Evolutionary conservation across 805 yeast species (phyloP), one percentile per base, ranked within the genome.

Genomic region (Ascoidea rubescens): DNA sequence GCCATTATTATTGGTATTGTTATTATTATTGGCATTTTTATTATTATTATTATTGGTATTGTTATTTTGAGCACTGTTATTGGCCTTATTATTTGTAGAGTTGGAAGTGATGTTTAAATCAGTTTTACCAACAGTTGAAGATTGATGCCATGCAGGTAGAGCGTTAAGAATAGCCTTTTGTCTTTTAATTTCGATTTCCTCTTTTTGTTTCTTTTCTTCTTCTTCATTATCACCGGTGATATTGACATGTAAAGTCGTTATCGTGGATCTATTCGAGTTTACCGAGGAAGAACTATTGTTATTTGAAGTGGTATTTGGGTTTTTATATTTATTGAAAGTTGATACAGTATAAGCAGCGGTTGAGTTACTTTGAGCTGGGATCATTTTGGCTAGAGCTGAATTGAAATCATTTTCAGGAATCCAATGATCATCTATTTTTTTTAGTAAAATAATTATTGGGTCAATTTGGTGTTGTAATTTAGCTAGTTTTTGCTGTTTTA

Each of bases 81-180:
- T 55, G 10, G 60, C 64, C 5, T 55, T 57, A 5, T 55, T 55
- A 16, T 55, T 58, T 7, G 53, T 55, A 31, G 32, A 44, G 50
- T 50, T 47, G 31, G 51, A 53, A 21, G 45, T 54, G 46, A 47
- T 47, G 45, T 56, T 52, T 21, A 53, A 50, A 4, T 75, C 72
- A 12, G 74, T 67, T 58, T 81, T 73, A 48, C 96, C 96, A 58
- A 91, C 91, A 0, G 99, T 90, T 62, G 91, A 80, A 59, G 84
- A 83, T 57, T 84, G 80, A 64, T 93, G 96, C 99, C 99, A 93
- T 32, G 93, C 83, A 5, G 99, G 99, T 58, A 93, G 73, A 4
- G 96, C 96, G 64, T 93, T 93, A 66, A 91, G 96, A 62, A 85
- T 83, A 65, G 90, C 65, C 76, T 82, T 66, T 21, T 52, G 50